Evolutionary conservation across 352 stramenopile genomes (phyloP).

Genomic region (Blastocystis sp.): DNA sequence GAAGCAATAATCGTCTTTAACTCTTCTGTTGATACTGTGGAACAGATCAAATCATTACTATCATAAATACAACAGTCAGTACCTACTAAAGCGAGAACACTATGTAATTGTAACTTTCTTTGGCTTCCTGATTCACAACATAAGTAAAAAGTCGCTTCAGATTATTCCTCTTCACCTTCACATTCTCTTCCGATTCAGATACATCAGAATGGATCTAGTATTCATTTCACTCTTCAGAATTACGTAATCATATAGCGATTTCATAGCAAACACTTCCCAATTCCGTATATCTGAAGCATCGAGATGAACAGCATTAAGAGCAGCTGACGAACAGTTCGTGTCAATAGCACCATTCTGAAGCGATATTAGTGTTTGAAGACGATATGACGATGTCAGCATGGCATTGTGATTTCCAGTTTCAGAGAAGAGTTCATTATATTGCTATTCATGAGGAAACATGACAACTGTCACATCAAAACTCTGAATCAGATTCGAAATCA

Average conservation of each 20-base stretch:
- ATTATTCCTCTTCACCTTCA: background rate
- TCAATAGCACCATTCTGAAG: background rate
- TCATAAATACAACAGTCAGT: background rate
- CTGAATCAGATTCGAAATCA: background rate
- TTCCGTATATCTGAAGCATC: background rate
- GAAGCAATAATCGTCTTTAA: background rate
- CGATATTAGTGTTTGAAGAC: background rate
- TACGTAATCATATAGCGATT: background rate
- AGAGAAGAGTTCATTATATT: background rate
- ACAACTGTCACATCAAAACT: background rate
- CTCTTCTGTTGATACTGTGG: background rate
- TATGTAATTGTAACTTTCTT: background rate
- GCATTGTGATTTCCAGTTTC: too few species aligned
- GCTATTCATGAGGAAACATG: background rate
- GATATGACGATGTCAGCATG: background rate
- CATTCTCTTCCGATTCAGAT: background rate
- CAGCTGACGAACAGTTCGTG: background rate
- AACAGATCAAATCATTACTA: slow-evolving; percentile 25
- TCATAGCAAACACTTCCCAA: slow-evolving; percentile 35
- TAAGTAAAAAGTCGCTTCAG: slow-evolving; percentile 3
- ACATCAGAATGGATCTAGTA: background rate
- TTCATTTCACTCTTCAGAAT: background rate
- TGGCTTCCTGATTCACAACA: background rate
- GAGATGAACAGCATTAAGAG: background rate
- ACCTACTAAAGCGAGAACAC: slow-evolving; percentile 39